Base-by-base conservation (phyloP, 257 asterid genomes). In the Phtheirospermum japonicum region DNA sequence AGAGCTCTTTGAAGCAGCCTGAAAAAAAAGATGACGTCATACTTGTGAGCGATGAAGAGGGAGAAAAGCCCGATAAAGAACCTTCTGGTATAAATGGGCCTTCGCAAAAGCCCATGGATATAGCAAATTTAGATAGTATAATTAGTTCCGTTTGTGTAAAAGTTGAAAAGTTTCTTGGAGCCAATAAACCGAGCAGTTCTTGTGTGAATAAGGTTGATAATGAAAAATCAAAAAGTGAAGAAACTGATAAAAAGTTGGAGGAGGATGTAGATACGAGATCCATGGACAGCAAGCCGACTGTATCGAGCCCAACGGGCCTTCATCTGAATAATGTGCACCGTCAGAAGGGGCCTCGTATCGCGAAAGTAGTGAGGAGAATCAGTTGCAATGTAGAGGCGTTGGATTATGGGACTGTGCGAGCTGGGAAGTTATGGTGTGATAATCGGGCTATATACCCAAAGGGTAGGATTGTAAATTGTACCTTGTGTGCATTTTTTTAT, bases 331-430 rank as follows among this genome's bases (percentile, higher is more conserved):
- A 76, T 65, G 60, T 87, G 79, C 97, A 89, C 72, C 94, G 97
- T 64, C 96, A 85, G 77, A 89, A 85, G 79, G 99, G 99, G 33
- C 99, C 99, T 67, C 97, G 99, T 56, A 89, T 93, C 64, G 99
- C 99, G 7, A 93, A 85, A 76, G 96, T 93, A 51, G 86, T 92
- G 52, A 80, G 97, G 79, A 83, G 97, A 65, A 83, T 92, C 63
- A 85, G 72, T 72, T 92, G 97, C 86, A 89, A 76, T 58, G 91
- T 87, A 18, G 96, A 92, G 72, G 80, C 83, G 57, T 71, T 86
- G 76, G 80, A 78, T 50, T 83, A 73, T 68, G 99, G 99, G 66
- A 65, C 49, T 57, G 82, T 92, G 49, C 73, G 70, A 51, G 70
- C 72, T 71, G 94, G 94, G 66, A 83, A 78, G 65, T 72, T 82